Base-by-base conservation (phyloP, 768 basidiomycete species). In the Tephrocybe sp. region DNA sequence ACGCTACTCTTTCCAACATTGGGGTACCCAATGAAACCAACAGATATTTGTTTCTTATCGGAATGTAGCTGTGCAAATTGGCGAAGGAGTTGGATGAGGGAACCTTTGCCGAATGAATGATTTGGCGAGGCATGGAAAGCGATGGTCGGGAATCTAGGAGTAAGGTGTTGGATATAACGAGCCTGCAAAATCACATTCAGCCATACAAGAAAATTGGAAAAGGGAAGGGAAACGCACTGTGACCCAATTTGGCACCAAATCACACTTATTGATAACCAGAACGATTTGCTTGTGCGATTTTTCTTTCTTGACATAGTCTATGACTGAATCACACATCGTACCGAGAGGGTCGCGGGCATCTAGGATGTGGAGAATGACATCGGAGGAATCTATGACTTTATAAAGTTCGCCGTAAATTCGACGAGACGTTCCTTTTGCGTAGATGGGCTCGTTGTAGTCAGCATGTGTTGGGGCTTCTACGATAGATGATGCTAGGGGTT, bases 81-180 rank as follows among this genome's bases (percentile, higher is more conserved):
- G 22, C 97, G 83, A 39, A 99, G 79, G 38, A 98, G 82, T 68
- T 97, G 94, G 60, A 99, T 99, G 53, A 99, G 84, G 16, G 97
- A 92, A 16, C 95, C 95, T 71, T 99, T 98, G 60, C 95, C 97
- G 62, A 99, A 99, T 1, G 95, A 97, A 72, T 99, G 94, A 66
- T 97, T 97, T 38, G 94, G 94, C 18, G 95, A 98, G 6, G 95
- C 97, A 64, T 99, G 95, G 78, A 98, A 97, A 2, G 95, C 95
- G 58, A 99, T 88, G 4, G 95, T 97, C 8, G 95, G 95, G 61
- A 92, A 97, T 48, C 86, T 84, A 40, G 94, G 90, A 0, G 93
- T 95, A 18, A 98, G 83, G 62, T 97, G 88, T 71, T 94, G 87
- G 58, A 97, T 91, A 71, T 97, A 95, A 46, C 95, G 88, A 49